phyloP scores from a whole-genome alignment of 2,329 filamentous ascomycete species.

The Aspergillus hortae region DNA sequence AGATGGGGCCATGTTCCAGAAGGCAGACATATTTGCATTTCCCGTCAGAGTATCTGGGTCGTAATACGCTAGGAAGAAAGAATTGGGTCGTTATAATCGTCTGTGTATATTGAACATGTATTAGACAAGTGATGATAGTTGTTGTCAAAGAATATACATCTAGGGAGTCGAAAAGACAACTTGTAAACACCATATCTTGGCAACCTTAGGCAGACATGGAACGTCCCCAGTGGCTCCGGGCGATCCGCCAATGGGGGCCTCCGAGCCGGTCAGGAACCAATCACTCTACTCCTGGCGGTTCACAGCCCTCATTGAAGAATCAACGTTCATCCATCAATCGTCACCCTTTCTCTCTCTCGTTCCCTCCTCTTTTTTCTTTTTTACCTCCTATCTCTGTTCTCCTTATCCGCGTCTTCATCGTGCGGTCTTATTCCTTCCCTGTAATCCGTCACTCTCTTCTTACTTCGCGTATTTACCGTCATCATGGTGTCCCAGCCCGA shows the following conservation, averaged over 20 bases:
- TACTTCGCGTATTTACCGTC: slow-evolving; percentile 3
- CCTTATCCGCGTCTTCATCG: not conserved
- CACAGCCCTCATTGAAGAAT: not conserved
- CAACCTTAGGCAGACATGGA: slow-evolving; percentile 1
- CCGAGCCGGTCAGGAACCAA: not conserved
- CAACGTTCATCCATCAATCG: not conserved
- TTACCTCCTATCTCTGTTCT: not conserved
- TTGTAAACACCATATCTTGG: not conserved
- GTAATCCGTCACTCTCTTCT: not conserved
- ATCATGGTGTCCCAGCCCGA: slow-evolving; percentile 34
- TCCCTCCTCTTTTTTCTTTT: not conserved
- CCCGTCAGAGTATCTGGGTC: not conserved
- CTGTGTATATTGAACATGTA: too few species aligned
- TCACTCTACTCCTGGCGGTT: not conserved
- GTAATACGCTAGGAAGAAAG: too few species aligned
- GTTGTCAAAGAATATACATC: too few species aligned
- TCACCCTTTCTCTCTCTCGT: not conserved
- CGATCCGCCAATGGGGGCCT: not conserved
- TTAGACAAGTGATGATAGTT: too few species aligned
- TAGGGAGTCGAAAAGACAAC: not conserved
- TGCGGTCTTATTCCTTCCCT: not conserved
- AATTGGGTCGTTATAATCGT: too few species aligned
- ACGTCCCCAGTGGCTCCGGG: not conserved
- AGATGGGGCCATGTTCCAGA: not conserved
- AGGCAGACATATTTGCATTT: not conserved